Evolutionary conservation across 352 stramenopile species (phyloP).

Genomic region (Phytopythium delawarense): DNA sequence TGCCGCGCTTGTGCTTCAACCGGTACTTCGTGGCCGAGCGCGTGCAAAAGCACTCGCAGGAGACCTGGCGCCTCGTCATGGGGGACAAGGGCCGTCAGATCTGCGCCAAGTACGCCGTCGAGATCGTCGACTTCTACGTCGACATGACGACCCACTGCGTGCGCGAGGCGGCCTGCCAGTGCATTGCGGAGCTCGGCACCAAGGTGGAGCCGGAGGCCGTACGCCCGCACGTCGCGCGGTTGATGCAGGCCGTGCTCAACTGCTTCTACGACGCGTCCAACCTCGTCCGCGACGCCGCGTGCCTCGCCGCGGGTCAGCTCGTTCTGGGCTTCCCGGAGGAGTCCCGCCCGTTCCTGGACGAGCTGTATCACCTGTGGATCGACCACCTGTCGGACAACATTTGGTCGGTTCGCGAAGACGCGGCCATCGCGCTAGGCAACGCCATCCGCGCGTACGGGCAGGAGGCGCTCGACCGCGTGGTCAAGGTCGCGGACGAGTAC

Average conservation of each 20-base stretch:
- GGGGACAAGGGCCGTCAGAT: conserved; percentile 67
- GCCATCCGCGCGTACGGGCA: conserved; percentile 90
- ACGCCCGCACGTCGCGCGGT: conserved; percentile 52
- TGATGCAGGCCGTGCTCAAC: conserved; percentile 89
- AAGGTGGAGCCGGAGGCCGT: conserved; percentile 81
- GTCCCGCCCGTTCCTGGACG: conserved; percentile 81
- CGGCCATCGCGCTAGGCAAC: conserved; percentile 92
- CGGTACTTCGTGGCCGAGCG: conserved; percentile 96
- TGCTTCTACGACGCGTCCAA: conserved; percentile 96
- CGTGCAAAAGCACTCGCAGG: conserved; percentile 95
- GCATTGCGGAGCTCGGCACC: conserved; percentile 92
- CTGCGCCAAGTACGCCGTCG: conserved; percentile 83
- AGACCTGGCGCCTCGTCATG: conserved; percentile 94
- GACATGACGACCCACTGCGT: conserved; percentile 96
- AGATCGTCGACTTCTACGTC: conserved; percentile 95
- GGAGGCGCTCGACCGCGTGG: conserved; percentile 76
- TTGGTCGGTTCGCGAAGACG: conserved; percentile 96
- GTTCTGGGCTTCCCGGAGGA: conserved; percentile 84
- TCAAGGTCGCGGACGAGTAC: conserved; percentile 56
- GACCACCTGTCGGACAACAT: conserved; percentile 96
- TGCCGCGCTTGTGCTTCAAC: conserved; percentile 96
- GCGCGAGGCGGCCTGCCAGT: conserved; percentile 93
- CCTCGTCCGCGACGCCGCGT: conserved; percentile 95
- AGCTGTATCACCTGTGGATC: conserved; percentile 89
- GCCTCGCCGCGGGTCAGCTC: conserved; percentile 83